Evolutionary conservation across 2,329 filamentous ascomycete species (phyloP), one percentile per base, ranked within the genome.

Genomic region (Ascosphaera apis): DNA sequence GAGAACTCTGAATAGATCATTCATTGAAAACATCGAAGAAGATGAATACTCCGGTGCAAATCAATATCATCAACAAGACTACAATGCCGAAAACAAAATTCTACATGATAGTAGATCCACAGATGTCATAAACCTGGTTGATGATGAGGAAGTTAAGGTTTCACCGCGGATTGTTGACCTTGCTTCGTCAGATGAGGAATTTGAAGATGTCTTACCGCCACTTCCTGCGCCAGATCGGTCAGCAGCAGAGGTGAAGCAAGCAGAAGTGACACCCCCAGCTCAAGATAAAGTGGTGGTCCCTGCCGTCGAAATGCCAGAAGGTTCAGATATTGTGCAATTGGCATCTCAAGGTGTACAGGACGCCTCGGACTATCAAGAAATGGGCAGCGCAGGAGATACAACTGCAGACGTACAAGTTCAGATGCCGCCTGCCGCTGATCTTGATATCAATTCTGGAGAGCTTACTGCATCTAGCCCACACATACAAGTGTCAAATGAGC

Each of bases 21-120:
- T 53, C 3, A 47, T 57, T 33, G 43, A 51, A 34, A 34, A 54
- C 8, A 52, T 55, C 7, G 39, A 42, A 8, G 47, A 48, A 8
- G 41, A 46, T 33, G 37, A 43, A 12, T 41, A 40, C 27, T 36
- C 36, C 9, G 37, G 43, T 3, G 23, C 36, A 15, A 19, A 37
- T 25, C 23, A 17, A 31, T 38, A 37, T 19, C 17, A 36, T 25
- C 8, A n/a, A 21, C 34, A 37, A 13, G 38, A 39, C 18, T 40
- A 41, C 21, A 28, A 37, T 11, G 49, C 55, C 30, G 44, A 49
- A 2, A 47, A 52, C 18, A 35, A 35, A 9, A 38, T 37, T 18
- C 36, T 39, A n/a, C 21, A 17, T 31, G 37, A 35, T 25, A 15
- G 19, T 11, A 39, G 40, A 7, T 15, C 19, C 4, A 23, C 35